Evolutionary conservation across 176 grass and related monocot genomes (phyloP).

Genomic region (Eragrostis curvula): DNA sequence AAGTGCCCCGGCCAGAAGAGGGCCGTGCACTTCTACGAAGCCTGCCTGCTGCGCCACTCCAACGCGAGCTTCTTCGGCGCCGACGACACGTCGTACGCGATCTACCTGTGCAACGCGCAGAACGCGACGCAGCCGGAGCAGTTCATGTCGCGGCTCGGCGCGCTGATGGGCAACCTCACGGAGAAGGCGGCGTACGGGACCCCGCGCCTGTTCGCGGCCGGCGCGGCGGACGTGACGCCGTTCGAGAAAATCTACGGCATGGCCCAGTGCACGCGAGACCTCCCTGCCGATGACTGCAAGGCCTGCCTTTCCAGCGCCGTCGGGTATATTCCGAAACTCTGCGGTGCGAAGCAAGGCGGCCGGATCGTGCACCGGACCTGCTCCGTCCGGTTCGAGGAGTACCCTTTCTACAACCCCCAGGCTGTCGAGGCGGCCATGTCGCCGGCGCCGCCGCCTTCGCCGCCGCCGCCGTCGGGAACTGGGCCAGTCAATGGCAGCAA

Average conservation of each 20-base stretch:
- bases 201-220: slow-evolving; percentile 45
- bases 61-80: slow-evolving; percentile 47
- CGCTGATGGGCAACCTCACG: slow-evolving; percentile 43
- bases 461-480: too few relatives aligned
- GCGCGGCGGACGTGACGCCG: neutral
- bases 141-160: slow-evolving; percentile 12
- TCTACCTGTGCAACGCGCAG: rapidly evolving
- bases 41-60: slow-evolving; percentile 51
- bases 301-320: slow-evolving; percentile 17
- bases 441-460: neutral
- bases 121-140: slow-evolving; percentile 13
- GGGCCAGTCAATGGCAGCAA: neutral
- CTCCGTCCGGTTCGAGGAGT: slow-evolving; percentile 43
- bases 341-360: slow-evolving; percentile 4
- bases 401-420: slow-evolving; percentile 40
- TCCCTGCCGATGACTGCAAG: slow-evolving; percentile 38
- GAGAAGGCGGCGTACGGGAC: neutral
- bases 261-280: slow-evolving; percentile 62
- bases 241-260: slow-evolving; percentile 44
- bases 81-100: neutral
- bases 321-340: neutral
- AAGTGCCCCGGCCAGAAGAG: slow-evolving; percentile 33
- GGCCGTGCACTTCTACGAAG: slow-evolving; percentile 4
- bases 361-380: neutral
- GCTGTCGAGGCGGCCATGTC: slow-evolving; percentile 33